Evolutionary conservation across 2,329 filamentous ascomycete species (phyloP), one percentile per base, ranked within the genome.

Genomic region (Fusarium beomiforme): DNA sequence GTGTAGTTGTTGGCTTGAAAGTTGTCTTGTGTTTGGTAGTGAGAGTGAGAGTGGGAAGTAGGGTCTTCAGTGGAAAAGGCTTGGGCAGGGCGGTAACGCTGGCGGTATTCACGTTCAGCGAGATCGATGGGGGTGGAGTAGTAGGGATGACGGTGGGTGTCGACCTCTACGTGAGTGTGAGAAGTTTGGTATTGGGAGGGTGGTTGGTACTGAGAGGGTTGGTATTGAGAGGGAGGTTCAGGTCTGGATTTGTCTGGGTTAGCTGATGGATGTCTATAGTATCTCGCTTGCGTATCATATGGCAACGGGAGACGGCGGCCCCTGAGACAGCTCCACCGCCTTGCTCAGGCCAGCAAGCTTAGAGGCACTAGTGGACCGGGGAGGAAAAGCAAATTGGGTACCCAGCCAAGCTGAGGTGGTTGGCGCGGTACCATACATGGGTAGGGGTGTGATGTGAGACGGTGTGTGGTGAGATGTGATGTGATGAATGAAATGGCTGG

Each of bases 91-190:
- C 88, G 87, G 82, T 85, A 84, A 73, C 87, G 88, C 79, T 89
- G 83, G 78, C 89, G 89, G 81, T 91, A 91, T 82, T 90, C 85
- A 82, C 87, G 88, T 83, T 92, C 90, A 79, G 88, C 88, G 74
- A 87, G 81, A 83, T 92, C 90, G 81, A 91, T 85, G 74, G 86
- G 82, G 75, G 81, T 85, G 76, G 85, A 80, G 78, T 83, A 82
- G 70, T 83, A 82, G 70, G 83, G 80, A 78, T 83, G 82, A 76
- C 82, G 81, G 73, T 85, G 85, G 72, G 77, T 78, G 81, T 92
- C 86, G 79, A 90, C 85, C 83, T 93, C 89, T 81, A 93, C 83
- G 80, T 89, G 88, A 81, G 88, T 86, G 81, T 91, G 75, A 77
- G 75, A 76, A 66, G 75, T 88, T 78, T 87, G 84, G 85, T 89